These are phyloP conservation scores for Cadophora sp. DNA, from an alignment of 2,329 filamentous ascomycete species.

Conservation along the genomic window DNA sequence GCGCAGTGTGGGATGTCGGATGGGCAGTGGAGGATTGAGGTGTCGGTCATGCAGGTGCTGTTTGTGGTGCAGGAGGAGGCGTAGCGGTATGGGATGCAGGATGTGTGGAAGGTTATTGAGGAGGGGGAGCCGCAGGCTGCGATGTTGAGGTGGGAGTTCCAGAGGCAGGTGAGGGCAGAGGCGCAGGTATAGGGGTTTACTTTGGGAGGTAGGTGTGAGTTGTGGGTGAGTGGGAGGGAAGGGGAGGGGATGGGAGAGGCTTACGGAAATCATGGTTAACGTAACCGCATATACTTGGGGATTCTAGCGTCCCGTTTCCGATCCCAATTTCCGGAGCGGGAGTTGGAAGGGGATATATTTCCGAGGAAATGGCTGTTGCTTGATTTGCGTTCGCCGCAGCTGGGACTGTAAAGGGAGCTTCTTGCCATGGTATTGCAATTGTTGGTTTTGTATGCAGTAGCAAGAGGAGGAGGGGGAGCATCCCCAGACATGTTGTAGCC, in stretches of 20 bases:
- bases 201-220: not conserved
- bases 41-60: not conserved
- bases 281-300: slow-evolving; percentile 24
- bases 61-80: not conserved
- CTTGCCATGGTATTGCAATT: slow-evolving; percentile 2
- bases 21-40: not conserved
- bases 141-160: not conserved
- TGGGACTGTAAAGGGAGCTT: not conserved
- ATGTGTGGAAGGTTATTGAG: not conserved
- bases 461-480: not conserved
- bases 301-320: not conserved
- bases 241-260: not conserved
- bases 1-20: not conserved
- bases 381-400: not conserved
- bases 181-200: slow-evolving; percentile 1
- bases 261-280: slow-evolving; percentile 19
- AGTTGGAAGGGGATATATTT: not conserved
- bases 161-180: not conserved
- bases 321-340: not conserved
- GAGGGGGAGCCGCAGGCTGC: not conserved
- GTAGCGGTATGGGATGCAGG: not conserved
- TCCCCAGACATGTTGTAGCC: not conserved
- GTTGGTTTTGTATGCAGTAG: not conserved
- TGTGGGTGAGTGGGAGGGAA: not conserved
- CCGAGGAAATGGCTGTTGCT: not conserved